These are phyloP conservation scores for Heracleum sosnowskyi DNA, from an alignment of 129 eudicot genomes.

Conservation along the genomic window DNA sequence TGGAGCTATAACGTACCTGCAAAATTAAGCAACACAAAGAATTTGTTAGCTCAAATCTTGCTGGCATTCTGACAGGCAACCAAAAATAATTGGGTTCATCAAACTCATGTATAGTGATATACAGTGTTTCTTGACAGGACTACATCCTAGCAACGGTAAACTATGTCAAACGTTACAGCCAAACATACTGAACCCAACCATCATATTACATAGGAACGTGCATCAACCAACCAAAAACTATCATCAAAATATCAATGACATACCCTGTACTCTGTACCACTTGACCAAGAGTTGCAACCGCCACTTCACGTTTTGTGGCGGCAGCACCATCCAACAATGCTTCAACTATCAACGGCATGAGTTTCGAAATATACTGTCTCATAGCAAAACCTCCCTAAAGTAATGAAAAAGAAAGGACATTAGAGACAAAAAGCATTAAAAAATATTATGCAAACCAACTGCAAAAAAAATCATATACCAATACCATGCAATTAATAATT, in stretches of 20 bases:
- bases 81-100: not conserved
- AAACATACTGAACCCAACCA: not conserved
- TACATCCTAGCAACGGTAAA: not conserved
- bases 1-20: constrained; percentile 86
- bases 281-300: constrained; percentile 97
- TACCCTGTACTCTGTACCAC: constrained; percentile 99
- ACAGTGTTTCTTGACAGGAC: not conserved
- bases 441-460: not conserved
- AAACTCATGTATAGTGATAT: not conserved
- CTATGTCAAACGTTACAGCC: not conserved
- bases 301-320: constrained; percentile 93
- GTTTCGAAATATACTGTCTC: constrained; percentile 81
- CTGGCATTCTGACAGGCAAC: not conserved
- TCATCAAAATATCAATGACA: constrained; percentile 9
- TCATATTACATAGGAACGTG: not conserved
- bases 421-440: constrained; percentile 8
- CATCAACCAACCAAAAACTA: not conserved
- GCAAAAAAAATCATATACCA: not conserved
- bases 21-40: constrained; percentile 16
- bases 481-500: not conserved
- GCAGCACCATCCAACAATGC: constrained; percentile 97
- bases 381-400: constrained; percentile 96
- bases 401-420: constrained; percentile 6
- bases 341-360: constrained; percentile 90
- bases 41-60: constrained; percentile 8